Percentiles rank a stretch among this genome's conserved stretches.
Evolutionary conservation across 2,329 filamentous ascomycete species (phyloP).

Genomic region (Penicillium sp.): DNA sequence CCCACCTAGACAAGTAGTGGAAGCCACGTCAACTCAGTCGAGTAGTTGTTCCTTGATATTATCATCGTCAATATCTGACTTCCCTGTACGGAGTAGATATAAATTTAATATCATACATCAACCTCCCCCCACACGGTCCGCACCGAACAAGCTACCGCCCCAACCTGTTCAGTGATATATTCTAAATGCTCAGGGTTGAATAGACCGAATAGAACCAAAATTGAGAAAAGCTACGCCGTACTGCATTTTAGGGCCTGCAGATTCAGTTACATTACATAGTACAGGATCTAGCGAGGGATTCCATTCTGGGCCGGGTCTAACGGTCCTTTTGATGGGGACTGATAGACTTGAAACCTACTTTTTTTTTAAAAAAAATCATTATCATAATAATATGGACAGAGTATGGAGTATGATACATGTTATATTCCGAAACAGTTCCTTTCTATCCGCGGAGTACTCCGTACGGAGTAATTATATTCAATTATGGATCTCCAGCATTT

Average conservation of each 20-base stretch:
- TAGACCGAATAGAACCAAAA: background rate
- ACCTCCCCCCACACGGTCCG: background rate
- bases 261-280: background rate
- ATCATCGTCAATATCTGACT: background rate
- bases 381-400: background rate
- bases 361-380: background rate
- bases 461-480: background rate
- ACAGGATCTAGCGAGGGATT: background rate
- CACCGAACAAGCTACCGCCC: background rate
- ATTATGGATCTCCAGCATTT: background rate
- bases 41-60: background rate
- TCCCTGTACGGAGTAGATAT: background rate
- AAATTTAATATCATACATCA: background rate
- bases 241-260: background rate
- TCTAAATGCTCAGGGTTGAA: background rate
- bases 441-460: background rate
- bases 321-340: background rate
- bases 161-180: background rate
- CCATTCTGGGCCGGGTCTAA: background rate
- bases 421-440: background rate
- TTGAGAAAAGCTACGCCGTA: background rate
- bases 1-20: background rate
- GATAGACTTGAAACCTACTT: background rate
- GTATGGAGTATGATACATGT: background rate
- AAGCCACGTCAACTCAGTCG: background rate